These are phyloP conservation scores for Xylaria multiplex DNA, from an alignment of 2,329 filamentous ascomycete species.

Conservation along the genomic window DNA sequence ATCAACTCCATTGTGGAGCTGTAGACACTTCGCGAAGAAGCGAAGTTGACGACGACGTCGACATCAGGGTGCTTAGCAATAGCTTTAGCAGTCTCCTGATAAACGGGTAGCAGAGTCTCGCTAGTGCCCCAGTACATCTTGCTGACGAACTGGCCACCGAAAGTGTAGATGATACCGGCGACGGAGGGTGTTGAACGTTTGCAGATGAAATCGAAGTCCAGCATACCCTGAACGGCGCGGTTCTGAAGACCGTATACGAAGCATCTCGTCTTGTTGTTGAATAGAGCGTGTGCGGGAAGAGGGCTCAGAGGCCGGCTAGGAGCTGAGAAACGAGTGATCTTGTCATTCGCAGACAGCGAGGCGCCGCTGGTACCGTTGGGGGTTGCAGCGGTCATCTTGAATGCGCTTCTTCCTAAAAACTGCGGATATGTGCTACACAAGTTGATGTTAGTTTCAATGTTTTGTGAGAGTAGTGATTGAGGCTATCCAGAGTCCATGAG, in stretches of 20 bases:
- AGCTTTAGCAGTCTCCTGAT: constrained; percentile 93
- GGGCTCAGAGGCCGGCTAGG: constrained; percentile 93
- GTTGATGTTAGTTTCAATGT: constrained; percentile 21
- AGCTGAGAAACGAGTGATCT: constrained; percentile 95
- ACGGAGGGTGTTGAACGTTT: constrained; percentile 97
- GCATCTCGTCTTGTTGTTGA: constrained; percentile 99
- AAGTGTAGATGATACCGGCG: constrained; percentile 99
- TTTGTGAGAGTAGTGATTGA: not conserved
- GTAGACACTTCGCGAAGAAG: constrained; percentile 98
- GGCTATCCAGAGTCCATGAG: not conserved
- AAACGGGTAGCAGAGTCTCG: constrained; percentile 97
- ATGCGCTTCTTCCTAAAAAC: constrained; percentile 32
- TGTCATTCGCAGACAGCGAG: constrained; percentile 87
- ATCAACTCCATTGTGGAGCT: constrained; percentile 98
- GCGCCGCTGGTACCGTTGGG: constrained; percentile 61
- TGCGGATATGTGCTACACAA: constrained; percentile 16
- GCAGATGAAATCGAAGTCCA: constrained; percentile 99
- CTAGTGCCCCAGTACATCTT: constrained; percentile 99
- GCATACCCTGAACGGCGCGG: constrained; percentile 89
- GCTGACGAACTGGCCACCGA: constrained; percentile 99
- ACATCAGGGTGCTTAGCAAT: constrained; percentile 97
- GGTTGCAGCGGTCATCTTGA: constrained; percentile 66
- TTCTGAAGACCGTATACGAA: constrained; percentile 99
- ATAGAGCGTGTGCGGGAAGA: constrained; percentile 86
- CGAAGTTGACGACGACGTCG: constrained; percentile 99